A percentile compares a stretch with the other conserved stretches of the same genome.
Conservation (phyloP, 2,329 filamentous ascomycete genomes). For the Colletotrichum gigasporum region DNA sequence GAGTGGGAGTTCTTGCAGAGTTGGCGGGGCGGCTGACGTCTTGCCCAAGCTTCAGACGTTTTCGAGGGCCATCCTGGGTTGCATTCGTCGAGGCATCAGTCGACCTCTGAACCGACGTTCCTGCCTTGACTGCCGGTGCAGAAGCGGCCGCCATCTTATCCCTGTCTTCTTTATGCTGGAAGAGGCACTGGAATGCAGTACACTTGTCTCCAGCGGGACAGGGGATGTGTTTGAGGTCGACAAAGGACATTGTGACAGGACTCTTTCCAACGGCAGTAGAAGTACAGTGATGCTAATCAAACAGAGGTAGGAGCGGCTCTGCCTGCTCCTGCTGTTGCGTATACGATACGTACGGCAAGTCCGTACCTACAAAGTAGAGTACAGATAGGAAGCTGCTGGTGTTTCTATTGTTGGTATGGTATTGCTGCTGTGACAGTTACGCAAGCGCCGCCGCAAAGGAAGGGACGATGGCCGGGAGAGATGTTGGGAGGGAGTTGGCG, state of each 20-base stretch:
- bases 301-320: constrained; percentile 37
- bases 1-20: constrained; percentile 19
- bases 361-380: too few relatives aligned
- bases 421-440: too few relatives aligned
- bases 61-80: constrained; percentile 42
- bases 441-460: too few relatives aligned
- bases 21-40: constrained; percentile 27
- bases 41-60: constrained; percentile 40
- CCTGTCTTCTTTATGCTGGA: constrained; percentile 53
- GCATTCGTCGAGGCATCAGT: constrained; percentile 26
- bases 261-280: constrained; percentile 2
- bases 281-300: background rate
- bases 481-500: too few relatives aligned
- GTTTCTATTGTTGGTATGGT: too few relatives aligned
- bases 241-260: constrained; percentile 32
- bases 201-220: constrained; percentile 59
- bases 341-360: too few relatives aligned
- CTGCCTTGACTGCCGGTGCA: constrained; percentile 16
- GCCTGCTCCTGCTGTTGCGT: constrained; percentile 41
- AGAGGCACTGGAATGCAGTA: constrained; percentile 60
- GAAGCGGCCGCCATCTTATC: constrained; percentile 30
- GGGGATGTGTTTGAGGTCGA: constrained; percentile 56
- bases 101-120: constrained; percentile 23
- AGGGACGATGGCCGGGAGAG: too few relatives aligned
- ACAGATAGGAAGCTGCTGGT: too few relatives aligned